Conservation (phyloP, 805 yeast genomes). For the Zygosaccharomyces bailii region DNA sequence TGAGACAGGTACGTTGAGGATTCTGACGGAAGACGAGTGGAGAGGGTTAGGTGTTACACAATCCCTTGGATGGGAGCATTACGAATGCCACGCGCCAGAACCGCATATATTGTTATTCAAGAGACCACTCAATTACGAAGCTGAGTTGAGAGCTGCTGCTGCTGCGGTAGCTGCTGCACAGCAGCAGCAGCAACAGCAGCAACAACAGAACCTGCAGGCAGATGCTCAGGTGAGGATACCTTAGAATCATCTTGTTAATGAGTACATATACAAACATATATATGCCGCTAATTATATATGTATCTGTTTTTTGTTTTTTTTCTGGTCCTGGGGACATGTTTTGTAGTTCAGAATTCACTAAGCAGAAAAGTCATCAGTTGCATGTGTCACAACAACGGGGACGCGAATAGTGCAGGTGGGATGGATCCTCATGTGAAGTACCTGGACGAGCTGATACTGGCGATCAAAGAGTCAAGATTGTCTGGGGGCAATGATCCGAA, state of each 20-base stretch:
- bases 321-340: background rate
- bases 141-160: slow-evolving; percentile 35
- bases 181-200: slow-evolving; percentile 24
- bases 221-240: slow-evolving; percentile 13
- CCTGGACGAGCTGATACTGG: slow-evolving; percentile 31
- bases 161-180: slow-evolving; percentile 29
- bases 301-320: slow-evolving; percentile 1
- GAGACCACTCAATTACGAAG: slow-evolving; percentile 57
- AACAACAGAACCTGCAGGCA: slow-evolving; percentile 17
- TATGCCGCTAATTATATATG: background rate
- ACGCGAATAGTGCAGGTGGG: background rate
- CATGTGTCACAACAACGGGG: background rate
- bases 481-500: slow-evolving; percentile 12
- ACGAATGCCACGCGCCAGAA: slow-evolving; percentile 97
- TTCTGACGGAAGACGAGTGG: slow-evolving; percentile 95
- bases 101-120: slow-evolving; percentile 92
- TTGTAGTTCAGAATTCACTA: background rate
- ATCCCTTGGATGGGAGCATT: slow-evolving; percentile 96
- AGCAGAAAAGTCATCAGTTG: background rate
- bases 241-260: slow-evolving; percentile 2
- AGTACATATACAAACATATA: background rate
- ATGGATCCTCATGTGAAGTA: slow-evolving; percentile 32
- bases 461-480: slow-evolving; percentile 23
- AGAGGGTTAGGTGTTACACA: slow-evolving; percentile 97
- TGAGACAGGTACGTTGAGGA: slow-evolving; percentile 90